These are phyloP conservation scores for Fusarium continuum DNA, from an alignment of 2,329 filamentous ascomycete species.

Conservation along the genomic window DNA sequence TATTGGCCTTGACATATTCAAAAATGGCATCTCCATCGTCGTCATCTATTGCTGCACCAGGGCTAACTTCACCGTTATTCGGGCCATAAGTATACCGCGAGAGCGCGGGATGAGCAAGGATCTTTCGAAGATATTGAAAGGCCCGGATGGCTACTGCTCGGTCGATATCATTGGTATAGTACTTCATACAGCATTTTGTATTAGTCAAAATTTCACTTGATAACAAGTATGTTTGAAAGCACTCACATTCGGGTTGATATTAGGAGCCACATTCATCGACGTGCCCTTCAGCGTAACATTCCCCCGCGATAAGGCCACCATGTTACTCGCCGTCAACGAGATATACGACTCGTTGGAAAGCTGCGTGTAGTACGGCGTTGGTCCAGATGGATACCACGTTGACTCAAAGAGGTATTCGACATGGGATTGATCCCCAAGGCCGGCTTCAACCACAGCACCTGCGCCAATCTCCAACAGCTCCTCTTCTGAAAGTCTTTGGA, in stretches of 20 bases:
- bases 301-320: slow-evolving; percentile 7
- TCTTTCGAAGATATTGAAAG: slow-evolving; percentile 14
- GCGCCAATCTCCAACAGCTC: not conserved
- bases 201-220: not conserved
- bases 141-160: slow-evolving; percentile 5
- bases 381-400: slow-evolving; percentile 9
- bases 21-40: slow-evolving; percentile 2
- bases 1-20: slow-evolving; percentile 9
- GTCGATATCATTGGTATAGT: slow-evolving; percentile 4
- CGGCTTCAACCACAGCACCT: slow-evolving; percentile 4
- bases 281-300: slow-evolving; percentile 6
- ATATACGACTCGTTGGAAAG: not conserved
- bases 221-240: too few relatives aligned
- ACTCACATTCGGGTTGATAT: slow-evolving; percentile 20
- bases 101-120: slow-evolving; percentile 3
- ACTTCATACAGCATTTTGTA: not conserved
- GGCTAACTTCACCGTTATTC: slow-evolving; percentile 5
- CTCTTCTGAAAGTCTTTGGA: not conserved
- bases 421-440: slow-evolving; percentile 5
- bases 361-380: slow-evolving; percentile 5
- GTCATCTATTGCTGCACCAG: not conserved
- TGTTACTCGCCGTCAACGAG: slow-evolving; percentile 6
- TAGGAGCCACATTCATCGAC: not conserved
- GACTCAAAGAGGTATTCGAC: slow-evolving; percentile 22
- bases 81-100: not conserved